A percentile compares a stretch with the other conserved stretches of the same genome.
These are phyloP conservation scores for Candida oleophila DNA, from an alignment of 805 yeast species.

Conservation along the genomic window DNA sequence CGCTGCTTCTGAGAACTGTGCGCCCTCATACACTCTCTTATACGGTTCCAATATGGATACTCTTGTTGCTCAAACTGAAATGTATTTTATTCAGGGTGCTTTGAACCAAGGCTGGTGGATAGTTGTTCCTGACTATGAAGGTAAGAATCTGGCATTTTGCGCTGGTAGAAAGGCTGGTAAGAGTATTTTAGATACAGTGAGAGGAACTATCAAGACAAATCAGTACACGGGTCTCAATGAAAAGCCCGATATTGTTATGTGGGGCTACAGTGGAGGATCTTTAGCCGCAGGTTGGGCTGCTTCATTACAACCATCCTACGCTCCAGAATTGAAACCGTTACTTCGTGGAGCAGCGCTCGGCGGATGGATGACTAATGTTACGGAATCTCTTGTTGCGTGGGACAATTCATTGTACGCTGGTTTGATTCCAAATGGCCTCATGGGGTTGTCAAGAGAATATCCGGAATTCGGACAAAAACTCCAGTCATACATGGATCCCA, in stretches of 20 bases:
- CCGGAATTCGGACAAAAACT: constrained; percentile 13
- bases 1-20: constrained; percentile 16
- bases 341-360: constrained; percentile 26
- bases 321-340: constrained; percentile 29
- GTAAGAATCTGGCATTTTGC: constrained; percentile 28
- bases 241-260: constrained; percentile 20
- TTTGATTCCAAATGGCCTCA: constrained; percentile 17
- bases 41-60: constrained; percentile 12
- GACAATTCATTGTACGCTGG: constrained; percentile 21
- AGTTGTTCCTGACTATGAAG: constrained; percentile 35
- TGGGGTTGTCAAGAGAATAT: constrained; percentile 21
- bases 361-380: constrained; percentile 24
- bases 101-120: constrained; percentile 22
- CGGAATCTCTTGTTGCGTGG: constrained; percentile 13
- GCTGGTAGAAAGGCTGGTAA: constrained; percentile 32
- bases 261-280: constrained; percentile 42
- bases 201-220: constrained; percentile 21
- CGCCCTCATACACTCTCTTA: constrained; percentile 19
- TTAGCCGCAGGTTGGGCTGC: constrained; percentile 41
- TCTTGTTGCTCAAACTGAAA: constrained; percentile 12
- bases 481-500: constrained; percentile 1
- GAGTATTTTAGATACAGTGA: constrained; percentile 27
- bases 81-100: constrained; percentile 12
- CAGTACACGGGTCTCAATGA: constrained; percentile 17
- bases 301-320: constrained; percentile 33